Evolutionary conservation across 805 yeast genomes (phyloP).

Genomic region (Candida dendrica): DNA sequence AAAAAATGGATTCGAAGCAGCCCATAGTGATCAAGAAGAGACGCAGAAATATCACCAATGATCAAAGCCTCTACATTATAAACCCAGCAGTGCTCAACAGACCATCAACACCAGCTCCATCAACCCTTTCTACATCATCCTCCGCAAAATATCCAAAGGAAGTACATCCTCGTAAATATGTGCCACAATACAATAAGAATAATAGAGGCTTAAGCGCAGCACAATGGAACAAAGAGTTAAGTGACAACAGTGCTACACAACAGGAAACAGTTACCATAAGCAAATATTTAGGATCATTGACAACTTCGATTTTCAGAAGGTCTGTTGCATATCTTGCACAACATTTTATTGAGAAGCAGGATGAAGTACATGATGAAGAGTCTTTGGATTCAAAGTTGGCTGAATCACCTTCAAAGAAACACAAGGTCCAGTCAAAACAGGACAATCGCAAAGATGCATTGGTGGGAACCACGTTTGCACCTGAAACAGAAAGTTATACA

Average conservation of each 20-base stretch:
- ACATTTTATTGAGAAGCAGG: not conserved
- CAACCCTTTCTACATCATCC: not conserved
- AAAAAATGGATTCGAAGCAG: not conserved
- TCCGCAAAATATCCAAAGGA: not conserved
- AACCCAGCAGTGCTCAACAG: not conserved
- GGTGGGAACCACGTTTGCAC: slow-evolving; percentile 5
- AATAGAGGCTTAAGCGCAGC: not conserved
- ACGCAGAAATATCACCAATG: not conserved
- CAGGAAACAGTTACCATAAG: not conserved
- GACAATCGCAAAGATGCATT: slow-evolving; percentile 2
- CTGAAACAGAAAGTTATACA: slow-evolving; percentile 4
- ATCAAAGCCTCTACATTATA: not conserved
- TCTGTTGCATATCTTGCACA: not conserved
- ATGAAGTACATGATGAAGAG: not conserved
- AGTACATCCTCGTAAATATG: not conserved
- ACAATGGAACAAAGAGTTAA: not conserved
- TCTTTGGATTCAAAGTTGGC: not conserved
- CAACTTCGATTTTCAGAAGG: not conserved
- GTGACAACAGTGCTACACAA: not conserved
- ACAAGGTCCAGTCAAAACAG: not conserved
- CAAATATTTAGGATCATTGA: not conserved
- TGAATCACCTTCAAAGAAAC: slow-evolving; percentile 5
- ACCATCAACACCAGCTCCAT: not conserved
- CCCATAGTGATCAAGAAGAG: not conserved
- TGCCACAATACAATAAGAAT: not conserved